These are phyloP conservation scores for Russula foetens DNA, from an alignment of 768 basidiomycete species.

Conservation along the genomic window DNA sequence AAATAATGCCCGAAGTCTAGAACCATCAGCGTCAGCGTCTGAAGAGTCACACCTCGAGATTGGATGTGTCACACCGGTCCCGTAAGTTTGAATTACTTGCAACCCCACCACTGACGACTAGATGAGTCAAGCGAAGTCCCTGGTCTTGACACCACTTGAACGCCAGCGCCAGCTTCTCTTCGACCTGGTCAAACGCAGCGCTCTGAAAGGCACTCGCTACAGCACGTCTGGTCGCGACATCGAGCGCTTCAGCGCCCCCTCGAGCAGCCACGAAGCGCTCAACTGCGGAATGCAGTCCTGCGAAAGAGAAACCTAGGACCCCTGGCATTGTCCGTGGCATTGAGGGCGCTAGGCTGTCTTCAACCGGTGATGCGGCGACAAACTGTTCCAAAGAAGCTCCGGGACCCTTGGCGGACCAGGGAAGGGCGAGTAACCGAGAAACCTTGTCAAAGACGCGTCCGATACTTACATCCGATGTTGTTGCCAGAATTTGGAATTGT, in stretches of 20 bases:
- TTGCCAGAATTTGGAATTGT: slow-evolving; percentile 62
- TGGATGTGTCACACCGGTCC: slow-evolving; percentile 37
- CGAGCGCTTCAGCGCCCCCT: slow-evolving; percentile 34
- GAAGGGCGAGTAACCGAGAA: slow-evolving; percentile 57
- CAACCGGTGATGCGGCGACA: slow-evolving; percentile 31
- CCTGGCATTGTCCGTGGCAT: slow-evolving; percentile 42
- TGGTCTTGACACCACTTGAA: slow-evolving; percentile 36
- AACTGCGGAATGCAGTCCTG: slow-evolving; percentile 65
- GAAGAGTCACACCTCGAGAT: not conserved
- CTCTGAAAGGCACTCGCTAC: slow-evolving; percentile 68
- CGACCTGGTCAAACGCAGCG: slow-evolving; percentile 63
- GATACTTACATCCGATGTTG: slow-evolving; percentile 65
- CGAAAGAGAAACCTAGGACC: slow-evolving; percentile 66
- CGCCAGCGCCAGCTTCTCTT: slow-evolving; percentile 59
- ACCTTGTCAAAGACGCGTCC: slow-evolving; percentile 83
- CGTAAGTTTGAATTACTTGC: slow-evolving; percentile 77
- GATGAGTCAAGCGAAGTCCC: slow-evolving; percentile 39
- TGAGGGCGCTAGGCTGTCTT: slow-evolving; percentile 23
- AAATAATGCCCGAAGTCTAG: slow-evolving; percentile 31
- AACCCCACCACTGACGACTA: slow-evolving; percentile 91
- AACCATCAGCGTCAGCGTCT: not conserved
- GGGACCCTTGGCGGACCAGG: slow-evolving; percentile 54
- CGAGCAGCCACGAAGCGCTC: slow-evolving; percentile 45
- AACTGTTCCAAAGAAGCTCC: slow-evolving; percentile 80
- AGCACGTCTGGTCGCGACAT: slow-evolving; percentile 33